A percentile compares a stretch with the other conserved stretches of the same genome.
Conservation (phyloP, 495 filamentous ascomycete species). For the Aspergillus baeticus region DNA sequence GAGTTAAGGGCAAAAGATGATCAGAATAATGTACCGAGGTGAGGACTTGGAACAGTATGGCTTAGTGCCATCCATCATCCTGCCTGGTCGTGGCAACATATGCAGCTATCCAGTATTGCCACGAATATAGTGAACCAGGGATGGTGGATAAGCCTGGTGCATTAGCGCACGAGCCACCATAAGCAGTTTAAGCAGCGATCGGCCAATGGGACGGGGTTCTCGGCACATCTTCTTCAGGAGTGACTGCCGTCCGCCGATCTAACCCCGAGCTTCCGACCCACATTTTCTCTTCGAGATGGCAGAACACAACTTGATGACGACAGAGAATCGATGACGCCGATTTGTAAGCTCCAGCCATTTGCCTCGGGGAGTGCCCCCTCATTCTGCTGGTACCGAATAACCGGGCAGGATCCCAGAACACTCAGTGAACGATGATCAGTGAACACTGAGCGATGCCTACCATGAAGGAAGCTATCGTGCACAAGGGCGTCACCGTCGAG, state of each 20-base stretch:
- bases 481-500: constrained; percentile 11
- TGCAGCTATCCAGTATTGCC: too few relatives aligned
- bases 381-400: too few relatives aligned
- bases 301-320: neutral
- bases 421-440: too few relatives aligned
- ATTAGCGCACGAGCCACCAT: constrained; percentile 1
- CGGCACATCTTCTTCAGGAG: neutral
- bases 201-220: neutral
- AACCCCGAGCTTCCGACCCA: neutral
- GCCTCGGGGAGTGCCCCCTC: neutral
- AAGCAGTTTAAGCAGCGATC: neutral
- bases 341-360: neutral
- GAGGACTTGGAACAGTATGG: too few relatives aligned
- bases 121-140: neutral
- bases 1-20: too few relatives aligned
- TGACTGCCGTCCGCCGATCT: neutral
- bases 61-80: too few relatives aligned
- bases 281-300: neutral
- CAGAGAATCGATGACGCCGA: neutral
- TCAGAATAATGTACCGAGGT: too few relatives aligned
- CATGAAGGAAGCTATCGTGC: constrained; percentile 24
- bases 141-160: neutral
- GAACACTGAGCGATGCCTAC: neutral
- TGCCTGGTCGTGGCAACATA: too few relatives aligned
- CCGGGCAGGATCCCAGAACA: too few relatives aligned